phyloP scores from a whole-genome alignment of 257 asterid species.

The Fraxinus cuspidata region DNA sequence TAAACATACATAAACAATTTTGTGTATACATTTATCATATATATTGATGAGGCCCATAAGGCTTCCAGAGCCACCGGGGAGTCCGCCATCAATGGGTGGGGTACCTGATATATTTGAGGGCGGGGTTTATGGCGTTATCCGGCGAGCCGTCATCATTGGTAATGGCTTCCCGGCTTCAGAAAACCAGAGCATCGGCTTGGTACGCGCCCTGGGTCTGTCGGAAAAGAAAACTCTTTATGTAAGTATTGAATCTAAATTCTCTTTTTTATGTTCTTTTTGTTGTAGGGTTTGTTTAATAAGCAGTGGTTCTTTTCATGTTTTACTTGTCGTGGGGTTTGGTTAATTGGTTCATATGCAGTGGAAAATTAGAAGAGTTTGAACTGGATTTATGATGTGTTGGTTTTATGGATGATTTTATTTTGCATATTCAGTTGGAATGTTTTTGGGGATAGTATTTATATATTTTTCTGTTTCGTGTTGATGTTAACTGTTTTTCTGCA shows the following conservation, averaged over 20 bases:
- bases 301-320: not conserved
- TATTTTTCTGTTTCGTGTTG: not conserved
- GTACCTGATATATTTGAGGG: constrained; percentile 84
- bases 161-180: constrained; percentile 89
- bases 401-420: not conserved
- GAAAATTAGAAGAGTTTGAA: not conserved
- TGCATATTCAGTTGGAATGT: not conserved
- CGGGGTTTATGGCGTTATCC: constrained; percentile 71
- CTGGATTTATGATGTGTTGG: not conserved
- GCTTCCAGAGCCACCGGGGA: constrained; percentile 91
- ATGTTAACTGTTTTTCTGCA: not conserved
- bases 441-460: not conserved
- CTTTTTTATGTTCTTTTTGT: not conserved
- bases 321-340: constrained; percentile 3
- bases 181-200: constrained; percentile 88
- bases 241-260: constrained; percentile 19
- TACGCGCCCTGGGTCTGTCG: constrained; percentile 86
- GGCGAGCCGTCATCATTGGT: constrained; percentile 89
- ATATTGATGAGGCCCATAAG: constrained; percentile 76
- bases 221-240: constrained; percentile 74
- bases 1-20: no score
- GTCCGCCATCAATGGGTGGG: constrained; percentile 69
- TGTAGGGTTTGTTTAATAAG: constrained; percentile 8
- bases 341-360: not conserved
- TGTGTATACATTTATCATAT: no score